Percentiles rank a stretch among this genome's conserved stretches.
These are phyloP conservation scores for Apiospora saccharicola DNA, from an alignment of 2,329 filamentous ascomycete genomes.

Conservation along the genomic window DNA sequence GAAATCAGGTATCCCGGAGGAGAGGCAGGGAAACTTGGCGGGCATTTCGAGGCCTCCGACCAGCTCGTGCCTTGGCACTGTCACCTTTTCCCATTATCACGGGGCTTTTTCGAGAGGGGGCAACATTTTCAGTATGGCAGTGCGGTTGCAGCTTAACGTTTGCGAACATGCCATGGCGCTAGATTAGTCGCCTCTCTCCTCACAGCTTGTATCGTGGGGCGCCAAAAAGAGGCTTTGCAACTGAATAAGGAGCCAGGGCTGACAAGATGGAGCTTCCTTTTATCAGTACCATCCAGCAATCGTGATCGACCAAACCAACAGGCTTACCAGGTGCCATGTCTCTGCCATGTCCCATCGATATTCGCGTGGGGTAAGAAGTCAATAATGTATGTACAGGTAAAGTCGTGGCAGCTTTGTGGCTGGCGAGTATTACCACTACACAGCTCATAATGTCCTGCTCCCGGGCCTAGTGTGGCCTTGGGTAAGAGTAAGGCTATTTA, in stretches of 20 bases:
- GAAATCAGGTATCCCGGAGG: not conserved
- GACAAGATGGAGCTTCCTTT: not conserved
- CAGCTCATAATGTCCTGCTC: not conserved
- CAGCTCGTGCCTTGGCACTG: not conserved
- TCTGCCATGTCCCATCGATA: not conserved
- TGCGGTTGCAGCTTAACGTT: constrained; percentile 11
- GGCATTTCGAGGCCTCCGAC: not conserved
- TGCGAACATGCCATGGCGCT: constrained; percentile 4
- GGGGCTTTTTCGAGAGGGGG: not conserved
- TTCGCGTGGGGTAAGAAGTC: not conserved
- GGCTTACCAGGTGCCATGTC: not conserved
- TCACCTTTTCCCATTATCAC: not conserved
- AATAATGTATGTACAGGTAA: not conserved
- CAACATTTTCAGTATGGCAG: not conserved
- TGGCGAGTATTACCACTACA: not conserved
- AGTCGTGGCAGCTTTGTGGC: not conserved
- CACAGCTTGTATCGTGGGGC: constrained; percentile 15
- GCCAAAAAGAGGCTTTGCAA: not conserved
- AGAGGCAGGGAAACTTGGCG: not conserved
- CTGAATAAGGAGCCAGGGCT: constrained; percentile 2
- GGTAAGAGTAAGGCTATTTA: not conserved
- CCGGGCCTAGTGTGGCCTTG: not conserved
- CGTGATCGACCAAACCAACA: constrained; percentile 18
- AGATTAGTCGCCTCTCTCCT: not conserved
- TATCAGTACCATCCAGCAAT: not conserved